These are phyloP conservation scores for Phialocephala sp. DNA, from an alignment of 2,329 filamentous ascomycete species.

Conservation along the genomic window DNA sequence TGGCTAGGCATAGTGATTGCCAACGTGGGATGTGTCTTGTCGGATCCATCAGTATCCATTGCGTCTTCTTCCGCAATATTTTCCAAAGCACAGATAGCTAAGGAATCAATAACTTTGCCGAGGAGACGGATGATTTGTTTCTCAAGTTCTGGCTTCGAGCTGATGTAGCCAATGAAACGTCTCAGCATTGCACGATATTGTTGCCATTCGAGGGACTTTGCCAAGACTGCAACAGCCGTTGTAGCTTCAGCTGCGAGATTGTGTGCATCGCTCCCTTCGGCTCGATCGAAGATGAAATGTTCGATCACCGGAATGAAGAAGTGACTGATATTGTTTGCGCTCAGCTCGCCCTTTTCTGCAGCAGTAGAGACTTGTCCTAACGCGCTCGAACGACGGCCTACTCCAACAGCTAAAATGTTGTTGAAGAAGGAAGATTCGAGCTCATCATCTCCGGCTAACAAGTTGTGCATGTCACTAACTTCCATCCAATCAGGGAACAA, in stretches of 20 bases:
- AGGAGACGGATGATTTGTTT: conserved; percentile 86
- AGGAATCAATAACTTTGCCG: conserved; percentile 78
- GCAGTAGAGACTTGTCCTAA: conserved; percentile 76
- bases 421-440: conserved; percentile 79
- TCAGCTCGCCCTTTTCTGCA: conserved; percentile 67
- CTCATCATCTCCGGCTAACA: conserved; percentile 70
- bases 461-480: conserved; percentile 73
- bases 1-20: conserved; percentile 68
- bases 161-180: conserved; percentile 82
- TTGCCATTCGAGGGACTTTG: conserved; percentile 82
- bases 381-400: conserved; percentile 83
- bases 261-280: conserved; percentile 76
- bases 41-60: conserved; percentile 34
- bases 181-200: conserved; percentile 87
- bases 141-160: conserved; percentile 79
- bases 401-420: conserved; percentile 89
- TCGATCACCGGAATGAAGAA: conserved; percentile 92
- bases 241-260: conserved; percentile 87
- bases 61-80: conserved; percentile 47
- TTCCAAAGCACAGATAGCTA: conserved; percentile 50
- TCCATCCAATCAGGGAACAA: conserved; percentile 71
- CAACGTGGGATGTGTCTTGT: conserved; percentile 53
- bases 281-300: conserved; percentile 88
- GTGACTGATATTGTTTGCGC: conserved; percentile 79
- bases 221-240: conserved; percentile 76